Evolutionary conservation across 192 early-diverging fungal genomes (phyloP).

Genomic region (Backusella macrospora): DNA sequence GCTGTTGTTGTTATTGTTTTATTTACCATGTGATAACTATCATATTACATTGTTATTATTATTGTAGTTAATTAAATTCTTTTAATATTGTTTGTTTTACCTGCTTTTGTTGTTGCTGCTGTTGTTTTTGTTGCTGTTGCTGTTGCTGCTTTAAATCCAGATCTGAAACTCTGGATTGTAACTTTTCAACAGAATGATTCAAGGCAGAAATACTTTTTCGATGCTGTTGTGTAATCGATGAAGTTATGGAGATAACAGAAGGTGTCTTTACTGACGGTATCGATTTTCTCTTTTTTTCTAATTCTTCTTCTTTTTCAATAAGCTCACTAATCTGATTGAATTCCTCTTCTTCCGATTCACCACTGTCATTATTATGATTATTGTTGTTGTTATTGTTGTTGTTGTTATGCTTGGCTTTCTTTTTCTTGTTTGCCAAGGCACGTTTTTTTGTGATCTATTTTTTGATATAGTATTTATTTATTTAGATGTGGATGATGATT

Average conservation of each 20-base stretch:
- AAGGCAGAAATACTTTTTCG: background rate
- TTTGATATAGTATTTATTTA: background rate
- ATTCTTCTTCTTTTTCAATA: background rate
- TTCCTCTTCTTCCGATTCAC: constrained; percentile 15
- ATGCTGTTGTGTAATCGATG: constrained; percentile 8
- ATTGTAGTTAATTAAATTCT: background rate
- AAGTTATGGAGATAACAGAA: constrained; percentile 16
- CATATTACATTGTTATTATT: background rate
- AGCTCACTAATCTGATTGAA: background rate
- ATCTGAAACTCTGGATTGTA: constrained; percentile 4
- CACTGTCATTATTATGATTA: background rate
- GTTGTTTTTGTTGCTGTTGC: too few species aligned
- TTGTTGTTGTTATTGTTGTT: too few species aligned
- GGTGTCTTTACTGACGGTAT: background rate
- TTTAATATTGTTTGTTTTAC: background rate
- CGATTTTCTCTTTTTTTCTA: background rate
- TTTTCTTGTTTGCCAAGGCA: constrained; percentile 9
- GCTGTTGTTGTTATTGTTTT: background rate
- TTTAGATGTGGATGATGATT: background rate
- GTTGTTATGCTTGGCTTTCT: too few species aligned
- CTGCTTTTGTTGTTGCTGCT: background rate
- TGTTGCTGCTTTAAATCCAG: constrained; percentile 2
- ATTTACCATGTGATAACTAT: constrained; percentile 11
- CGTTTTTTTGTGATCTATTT: constrained; percentile 9
- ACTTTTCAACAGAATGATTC: background rate